Base-by-base conservation (phyloP, 176 grass and related monocot species). In the Poa pratensis region DNA sequence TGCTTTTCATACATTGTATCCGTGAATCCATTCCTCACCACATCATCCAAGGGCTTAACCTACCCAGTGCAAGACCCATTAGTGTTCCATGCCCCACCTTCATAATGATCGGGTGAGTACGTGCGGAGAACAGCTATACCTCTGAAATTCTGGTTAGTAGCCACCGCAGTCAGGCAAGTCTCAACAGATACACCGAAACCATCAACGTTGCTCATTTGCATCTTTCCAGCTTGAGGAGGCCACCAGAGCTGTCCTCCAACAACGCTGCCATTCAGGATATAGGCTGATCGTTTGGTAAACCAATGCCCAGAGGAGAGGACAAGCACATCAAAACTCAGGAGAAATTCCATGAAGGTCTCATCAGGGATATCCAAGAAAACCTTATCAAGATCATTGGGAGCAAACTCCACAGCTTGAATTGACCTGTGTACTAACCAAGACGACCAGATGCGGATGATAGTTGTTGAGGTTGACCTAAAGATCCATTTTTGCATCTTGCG, bases 61-160 rank as follows among this genome's bases (percentile, higher is more conserved):
- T 97, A 94, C 66, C 92, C 92, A 6, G 90, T 93, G 76, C 92
- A 97, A 32, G 92, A 94, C 40, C 90, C 95, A 76, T 90, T 91
- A 35, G 90, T 94, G 76, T 97, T 97, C 95, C 95, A 93, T 77
- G 90, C 82, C 75, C 95, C 92, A 14, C 86, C 88, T 89, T 93
- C 92, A 70, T 97, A 97, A 80, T 94, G 95, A 82, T 97, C 95
- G 8, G 90, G 95, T 20, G 95, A 97, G 71, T 88, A 97, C 7
- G 95, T 88, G 15, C 92, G 92, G 12, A 94, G 71, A 66, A 97
- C 76, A 66, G 82, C 90, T 68, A 94, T 61, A 57, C 90, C 88
- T 24, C 82, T 94, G 80, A 94, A 97, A 54, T 94, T 90, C 76
- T 89, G 92, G 37, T 93, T 84, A 42, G 65, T 85, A 3, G 85